These are phyloP conservation scores for Talaromyces albobiverticillius DNA, from an alignment of 2,329 filamentous ascomycete species.

Conservation along the genomic window DNA sequence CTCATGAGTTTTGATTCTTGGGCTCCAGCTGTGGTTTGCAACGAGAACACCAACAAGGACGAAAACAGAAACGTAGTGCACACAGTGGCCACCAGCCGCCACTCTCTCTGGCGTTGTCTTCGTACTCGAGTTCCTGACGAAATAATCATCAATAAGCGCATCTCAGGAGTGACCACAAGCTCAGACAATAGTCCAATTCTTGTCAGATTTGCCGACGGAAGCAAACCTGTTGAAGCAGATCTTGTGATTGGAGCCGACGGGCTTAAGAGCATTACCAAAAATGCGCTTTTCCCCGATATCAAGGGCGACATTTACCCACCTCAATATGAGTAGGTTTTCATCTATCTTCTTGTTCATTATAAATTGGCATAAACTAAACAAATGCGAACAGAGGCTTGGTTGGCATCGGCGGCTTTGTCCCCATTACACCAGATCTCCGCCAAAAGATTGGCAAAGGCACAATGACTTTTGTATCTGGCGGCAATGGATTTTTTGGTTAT, in stretches of 20 bases:
- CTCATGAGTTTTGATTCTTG: constrained; percentile 27
- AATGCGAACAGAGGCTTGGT: constrained; percentile 35
- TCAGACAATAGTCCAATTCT: constrained; percentile 22
- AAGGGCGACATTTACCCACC: constrained; percentile 32
- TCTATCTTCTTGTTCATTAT: not conserved
- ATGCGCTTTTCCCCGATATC: constrained; percentile 33
- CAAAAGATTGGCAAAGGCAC: constrained; percentile 32
- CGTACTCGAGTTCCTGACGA: constrained; percentile 33
- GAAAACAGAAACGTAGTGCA: constrained; percentile 22
- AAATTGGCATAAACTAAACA: too few species aligned
- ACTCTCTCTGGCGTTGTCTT: constrained; percentile 38
- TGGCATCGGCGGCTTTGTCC: constrained; percentile 47
- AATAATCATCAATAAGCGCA: constrained; percentile 32
- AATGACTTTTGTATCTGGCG: constrained; percentile 46
- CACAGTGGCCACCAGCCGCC: constrained; percentile 36
- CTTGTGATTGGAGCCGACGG: constrained; percentile 45
- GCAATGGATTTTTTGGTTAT: constrained; percentile 53
- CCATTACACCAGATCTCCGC: constrained; percentile 25
- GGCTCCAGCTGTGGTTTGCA: not conserved
- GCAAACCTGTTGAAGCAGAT: constrained; percentile 33
- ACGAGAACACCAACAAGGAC: not conserved
- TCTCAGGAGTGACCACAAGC: constrained; percentile 27
- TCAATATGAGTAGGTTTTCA: constrained; percentile 35
- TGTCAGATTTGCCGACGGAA: constrained; percentile 35
- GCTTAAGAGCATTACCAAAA: constrained; percentile 34